A percentile compares a stretch with the other conserved stretches of the same genome.
Conservation (phyloP, 768 basidiomycete genomes). For the Lactarius indigo region DNA sequence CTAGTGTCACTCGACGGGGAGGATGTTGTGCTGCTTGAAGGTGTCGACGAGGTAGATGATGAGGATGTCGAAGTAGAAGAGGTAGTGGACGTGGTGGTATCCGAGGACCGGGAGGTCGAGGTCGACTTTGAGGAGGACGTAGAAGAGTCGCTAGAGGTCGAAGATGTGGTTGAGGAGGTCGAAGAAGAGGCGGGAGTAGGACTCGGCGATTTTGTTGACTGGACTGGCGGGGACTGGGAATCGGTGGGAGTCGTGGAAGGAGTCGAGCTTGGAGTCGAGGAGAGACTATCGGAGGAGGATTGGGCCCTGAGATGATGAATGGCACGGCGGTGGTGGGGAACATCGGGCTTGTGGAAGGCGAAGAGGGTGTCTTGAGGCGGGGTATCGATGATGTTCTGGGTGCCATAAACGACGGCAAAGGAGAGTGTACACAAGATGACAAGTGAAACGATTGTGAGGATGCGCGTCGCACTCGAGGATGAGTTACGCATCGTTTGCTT, state of each 20-base stretch:
- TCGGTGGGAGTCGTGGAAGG: too few species aligned
- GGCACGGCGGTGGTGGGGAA: neutral
- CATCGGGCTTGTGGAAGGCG: neutral
- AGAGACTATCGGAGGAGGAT: neutral
- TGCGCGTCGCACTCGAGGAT: conserved; percentile 1
- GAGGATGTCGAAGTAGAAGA: neutral
- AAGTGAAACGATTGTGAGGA: conserved; percentile 24
- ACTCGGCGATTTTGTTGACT: neutral
- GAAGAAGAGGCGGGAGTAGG: too few species aligned
- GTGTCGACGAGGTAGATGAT: neutral
- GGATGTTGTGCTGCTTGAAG: neutral
- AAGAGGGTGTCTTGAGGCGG: neutral
- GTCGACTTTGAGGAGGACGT: neutral
- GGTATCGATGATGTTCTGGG: conserved; percentile 10
- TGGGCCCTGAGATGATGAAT: conserved; percentile 6
- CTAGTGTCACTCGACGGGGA: neutral
- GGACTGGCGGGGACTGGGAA: neutral
- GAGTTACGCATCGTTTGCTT: conserved; percentile 17
- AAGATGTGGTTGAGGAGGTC: neutral
- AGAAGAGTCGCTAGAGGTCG: neutral
- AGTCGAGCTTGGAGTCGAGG: neutral
- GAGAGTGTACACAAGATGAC: conserved; percentile 12
- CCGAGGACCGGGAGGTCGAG: neutral
- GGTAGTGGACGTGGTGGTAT: neutral
- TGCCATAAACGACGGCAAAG: conserved; percentile 3